These are phyloP conservation scores for Solanum appendiculatum DNA, from an alignment of 257 asterid genomes.

Conservation along the genomic window DNA sequence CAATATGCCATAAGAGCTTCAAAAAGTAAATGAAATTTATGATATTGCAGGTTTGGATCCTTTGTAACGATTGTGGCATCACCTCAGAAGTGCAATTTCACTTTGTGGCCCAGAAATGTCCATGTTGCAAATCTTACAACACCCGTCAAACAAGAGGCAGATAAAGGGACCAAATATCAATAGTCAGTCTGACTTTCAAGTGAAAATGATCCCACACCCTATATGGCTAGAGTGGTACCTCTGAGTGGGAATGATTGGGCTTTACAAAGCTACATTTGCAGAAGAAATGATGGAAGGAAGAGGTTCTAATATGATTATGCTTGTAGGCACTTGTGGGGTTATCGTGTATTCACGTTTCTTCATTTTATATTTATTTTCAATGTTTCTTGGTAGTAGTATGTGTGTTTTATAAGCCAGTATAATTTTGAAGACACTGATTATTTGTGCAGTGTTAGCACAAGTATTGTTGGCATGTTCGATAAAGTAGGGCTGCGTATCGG, in stretches of 20 bases:
- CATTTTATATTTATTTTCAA: too few relatives aligned
- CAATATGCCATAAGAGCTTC: background rate
- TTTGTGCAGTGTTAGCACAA: background rate
- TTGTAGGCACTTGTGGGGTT: background rate
- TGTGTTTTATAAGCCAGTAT: background rate
- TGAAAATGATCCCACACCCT: background rate
- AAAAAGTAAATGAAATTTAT: background rate
- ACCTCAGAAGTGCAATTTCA: constrained; percentile 51
- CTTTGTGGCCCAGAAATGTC: constrained; percentile 53
- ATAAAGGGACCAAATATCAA: background rate
- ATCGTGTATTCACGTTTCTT: background rate
- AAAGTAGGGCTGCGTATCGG: too few relatives aligned
- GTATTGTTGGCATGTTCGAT: background rate
- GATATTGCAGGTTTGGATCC: constrained; percentile 46
- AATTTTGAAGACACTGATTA: background rate
- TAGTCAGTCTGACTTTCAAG: background rate
- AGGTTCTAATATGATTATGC: background rate
- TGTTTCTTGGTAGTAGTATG: background rate
- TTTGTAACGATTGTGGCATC: constrained; percentile 65
- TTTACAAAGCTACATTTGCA: background rate
- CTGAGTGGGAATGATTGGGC: background rate
- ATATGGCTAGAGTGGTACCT: background rate
- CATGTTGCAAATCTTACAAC: constrained; percentile 57
- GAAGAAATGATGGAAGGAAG: background rate
- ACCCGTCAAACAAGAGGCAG: constrained; percentile 49